Evolutionary conservation across 768 basidiomycete genomes (phyloP).

Genomic region (Scleroderma citrinum): DNA sequence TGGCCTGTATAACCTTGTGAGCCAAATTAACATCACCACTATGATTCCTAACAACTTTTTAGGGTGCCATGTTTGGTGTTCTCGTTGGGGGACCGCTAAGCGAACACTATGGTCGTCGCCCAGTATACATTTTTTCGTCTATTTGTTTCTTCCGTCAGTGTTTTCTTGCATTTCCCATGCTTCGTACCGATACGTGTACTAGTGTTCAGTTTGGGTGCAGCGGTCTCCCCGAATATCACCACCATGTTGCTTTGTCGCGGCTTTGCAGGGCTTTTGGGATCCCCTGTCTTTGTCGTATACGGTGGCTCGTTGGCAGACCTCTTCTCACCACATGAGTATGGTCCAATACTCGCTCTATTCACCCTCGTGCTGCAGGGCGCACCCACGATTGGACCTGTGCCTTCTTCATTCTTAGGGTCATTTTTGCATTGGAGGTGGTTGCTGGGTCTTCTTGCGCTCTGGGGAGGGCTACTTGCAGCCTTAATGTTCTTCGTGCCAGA

Average conservation of each 20-base stretch:
- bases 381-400: constrained; percentile 15
- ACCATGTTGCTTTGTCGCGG: constrained; percentile 15
- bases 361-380: constrained; percentile 21
- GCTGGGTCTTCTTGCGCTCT: constrained; percentile 15
- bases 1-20: neutral
- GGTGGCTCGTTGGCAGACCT: constrained; percentile 20
- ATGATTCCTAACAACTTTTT: neutral
- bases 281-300: constrained; percentile 16
- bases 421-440: constrained; percentile 17
- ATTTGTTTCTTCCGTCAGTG: constrained; percentile 11
- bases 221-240: constrained; percentile 14
- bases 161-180: neutral
- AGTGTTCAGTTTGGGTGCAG: constrained; percentile 16
- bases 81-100: constrained; percentile 21
- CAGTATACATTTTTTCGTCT: constrained; percentile 17
- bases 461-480: constrained; percentile 13
- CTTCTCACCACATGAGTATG: constrained; percentile 18
- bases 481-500: constrained; percentile 13
- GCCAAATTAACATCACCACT: neutral
- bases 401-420: constrained; percentile 14
- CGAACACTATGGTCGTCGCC: constrained; percentile 20
- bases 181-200: neutral
- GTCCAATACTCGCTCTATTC: constrained; percentile 17
- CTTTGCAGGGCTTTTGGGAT: constrained; percentile 14
- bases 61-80: constrained; percentile 23